Evolutionary conservation across 257 asterid genomes (phyloP), one percentile per base, ranked within the genome.

Genomic region (Penstemon eatonii): DNA sequence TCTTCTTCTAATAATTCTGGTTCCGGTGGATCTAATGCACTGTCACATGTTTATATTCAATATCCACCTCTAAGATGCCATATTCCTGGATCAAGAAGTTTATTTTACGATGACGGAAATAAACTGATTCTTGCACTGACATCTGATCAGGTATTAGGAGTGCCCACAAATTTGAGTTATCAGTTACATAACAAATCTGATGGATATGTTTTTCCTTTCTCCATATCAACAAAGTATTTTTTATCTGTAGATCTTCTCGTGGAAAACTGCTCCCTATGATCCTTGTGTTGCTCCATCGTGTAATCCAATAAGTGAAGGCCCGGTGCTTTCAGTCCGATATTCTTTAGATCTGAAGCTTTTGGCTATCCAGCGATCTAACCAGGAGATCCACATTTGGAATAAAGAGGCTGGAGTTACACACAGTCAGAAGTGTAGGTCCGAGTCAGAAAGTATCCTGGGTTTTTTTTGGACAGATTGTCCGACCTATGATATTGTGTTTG

Each of bases 391-490:
- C 65, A 85, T 93, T 56, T 86, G 86, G 92, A 89, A 84, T 71
- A 89, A 79, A 76, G 91, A 89, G 72, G 78, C 87, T 19, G 94
- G 85, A 58, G 83, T 83, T 75, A 76, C 79, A 53, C 60, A 68
- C 66, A 81, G 87, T 79, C 95, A 87, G 49, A 87, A 81, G 80
- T 88, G 95, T 74, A 84, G 87, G 75, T 44, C 86, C 33, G 92
- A 85, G 55, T 85, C 96, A 53, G 99, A 88, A 80, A 85, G 78
- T 72, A 81, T 93, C 73, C 86, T 93, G 74, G 99, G 97, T 38
- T 88, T 90, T 82, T 93, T 93, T 73, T 93, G 99, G 99, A 81
- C 96, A 19, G 99, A 93, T 74, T 83, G 88, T 79, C 87, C 92
- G 3, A 80, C 86, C 19, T 87, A 86, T 75, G 87, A 93, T 77